Conservation (phyloP, 1,284 basidiomycete species). For the Fomitopsis betulina region DNA sequence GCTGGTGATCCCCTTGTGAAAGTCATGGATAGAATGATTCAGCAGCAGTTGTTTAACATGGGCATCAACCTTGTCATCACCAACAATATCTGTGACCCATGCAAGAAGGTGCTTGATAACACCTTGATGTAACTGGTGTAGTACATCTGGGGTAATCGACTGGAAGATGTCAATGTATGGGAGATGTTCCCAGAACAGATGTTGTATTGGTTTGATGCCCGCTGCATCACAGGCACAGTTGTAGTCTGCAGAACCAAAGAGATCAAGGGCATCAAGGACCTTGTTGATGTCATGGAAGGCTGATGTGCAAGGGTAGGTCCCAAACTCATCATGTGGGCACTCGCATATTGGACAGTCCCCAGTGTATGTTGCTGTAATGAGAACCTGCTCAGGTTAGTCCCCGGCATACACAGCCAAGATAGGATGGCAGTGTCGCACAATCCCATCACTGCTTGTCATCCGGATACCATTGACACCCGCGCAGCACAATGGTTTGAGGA, state of each 20-base stretch:
- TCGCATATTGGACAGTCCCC: too few species aligned
- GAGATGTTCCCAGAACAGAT: slow-evolving; percentile 34
- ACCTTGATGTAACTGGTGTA: slow-evolving; percentile 14
- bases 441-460: too few species aligned
- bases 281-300: too few species aligned
- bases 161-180: slow-evolving; percentile 29
- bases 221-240: not conserved
- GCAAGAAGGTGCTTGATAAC: slow-evolving; percentile 31
- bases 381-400: too few species aligned
- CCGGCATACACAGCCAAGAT: too few species aligned
- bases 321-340: too few species aligned
- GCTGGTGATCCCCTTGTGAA: slow-evolving; percentile 33
- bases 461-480: too few species aligned
- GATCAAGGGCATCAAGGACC: too few species aligned
- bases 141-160: slow-evolving; percentile 28
- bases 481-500: too few species aligned
- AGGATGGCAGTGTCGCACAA: too few species aligned
- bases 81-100: slow-evolving; percentile 21
- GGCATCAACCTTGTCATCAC: slow-evolving; percentile 29
- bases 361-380: too few species aligned
- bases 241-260: not conserved
- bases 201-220: slow-evolving; percentile 8
- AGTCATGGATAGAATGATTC: slow-evolving; percentile 32
- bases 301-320: too few species aligned
- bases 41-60: slow-evolving; percentile 23